Evolutionary conservation across 2,329 filamentous ascomycete genomes (phyloP).

Genomic region (Polychaeton citri): DNA sequence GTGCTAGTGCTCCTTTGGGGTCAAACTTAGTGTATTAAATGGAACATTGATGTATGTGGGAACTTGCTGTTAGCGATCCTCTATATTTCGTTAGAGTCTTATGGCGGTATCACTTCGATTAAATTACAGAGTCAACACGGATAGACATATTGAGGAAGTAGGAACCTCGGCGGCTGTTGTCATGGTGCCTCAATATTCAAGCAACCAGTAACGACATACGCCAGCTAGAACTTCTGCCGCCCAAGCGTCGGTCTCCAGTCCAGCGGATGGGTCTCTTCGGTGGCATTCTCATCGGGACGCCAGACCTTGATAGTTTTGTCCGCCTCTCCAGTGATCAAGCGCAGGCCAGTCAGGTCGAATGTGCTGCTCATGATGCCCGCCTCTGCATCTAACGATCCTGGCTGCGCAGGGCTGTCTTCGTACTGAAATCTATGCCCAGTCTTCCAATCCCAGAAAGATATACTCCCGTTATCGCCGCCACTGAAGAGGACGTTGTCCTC

Average conservation of each 20-base stretch:
- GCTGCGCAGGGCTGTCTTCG: slow-evolving; percentile 82
- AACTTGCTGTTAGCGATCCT: too few species aligned
- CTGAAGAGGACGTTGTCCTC: slow-evolving; percentile 92
- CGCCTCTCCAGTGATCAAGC: slow-evolving; percentile 85
- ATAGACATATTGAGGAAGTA: too few species aligned
- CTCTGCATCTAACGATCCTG: slow-evolving; percentile 86
- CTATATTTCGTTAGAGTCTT: too few species aligned
- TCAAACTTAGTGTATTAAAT: too few species aligned
- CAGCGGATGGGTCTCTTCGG: slow-evolving; percentile 78
- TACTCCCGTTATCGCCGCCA: slow-evolving; percentile 88
- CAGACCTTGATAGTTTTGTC: slow-evolving; percentile 97
- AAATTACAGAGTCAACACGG: too few species aligned
- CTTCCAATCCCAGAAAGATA: slow-evolving; percentile 99
- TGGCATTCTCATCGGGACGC: slow-evolving; percentile 86
- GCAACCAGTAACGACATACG: too few species aligned
- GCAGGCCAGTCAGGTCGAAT: slow-evolving; percentile 77
- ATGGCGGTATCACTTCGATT: too few species aligned
- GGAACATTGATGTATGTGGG: too few species aligned
- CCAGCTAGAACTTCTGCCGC: slow-evolving; percentile 57
- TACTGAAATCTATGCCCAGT: slow-evolving; percentile 83
- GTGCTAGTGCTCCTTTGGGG: too few species aligned
- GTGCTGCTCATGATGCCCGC: slow-evolving; percentile 88
- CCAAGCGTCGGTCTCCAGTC: slow-evolving; percentile 80
- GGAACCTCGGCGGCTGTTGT: too few species aligned
- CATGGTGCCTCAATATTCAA: too few species aligned